Evolutionary conservation across 2,329 filamentous ascomycete species (phyloP).

Genomic region (Didymella segeticola): DNA sequence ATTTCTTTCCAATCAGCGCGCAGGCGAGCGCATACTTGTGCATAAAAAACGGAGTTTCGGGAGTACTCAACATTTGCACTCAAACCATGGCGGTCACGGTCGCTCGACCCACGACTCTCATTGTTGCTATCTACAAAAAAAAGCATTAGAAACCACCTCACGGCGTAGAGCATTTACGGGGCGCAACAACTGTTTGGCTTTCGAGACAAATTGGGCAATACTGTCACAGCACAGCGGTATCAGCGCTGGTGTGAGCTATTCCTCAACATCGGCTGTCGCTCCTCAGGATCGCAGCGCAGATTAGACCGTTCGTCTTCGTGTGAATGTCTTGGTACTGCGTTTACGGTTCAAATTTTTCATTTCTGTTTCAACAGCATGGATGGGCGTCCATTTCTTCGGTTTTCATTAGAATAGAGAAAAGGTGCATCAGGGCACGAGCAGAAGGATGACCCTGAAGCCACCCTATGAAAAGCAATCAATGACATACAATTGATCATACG

Average conservation of each 20-base stretch:
- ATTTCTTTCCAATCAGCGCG: slow-evolving; percentile 24
- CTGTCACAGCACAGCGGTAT: slow-evolving; percentile 20
- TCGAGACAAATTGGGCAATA: slow-evolving; percentile 18
- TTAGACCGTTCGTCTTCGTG: slow-evolving; percentile 27
- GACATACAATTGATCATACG: slow-evolving; percentile 20
- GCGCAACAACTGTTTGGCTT: slow-evolving; percentile 33
- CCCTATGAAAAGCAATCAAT: slow-evolving; percentile 23
- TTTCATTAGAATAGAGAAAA: slow-evolving; percentile 19
- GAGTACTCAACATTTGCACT: slow-evolving; percentile 20
- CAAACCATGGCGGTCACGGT: slow-evolving; percentile 26
- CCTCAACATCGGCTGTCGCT: slow-evolving; percentile 27
- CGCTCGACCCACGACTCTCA: slow-evolving; percentile 30
- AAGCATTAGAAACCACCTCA: slow-evolving; percentile 47
- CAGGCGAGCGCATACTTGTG: slow-evolving; percentile 26
- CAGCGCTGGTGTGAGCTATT: slow-evolving; percentile 17
- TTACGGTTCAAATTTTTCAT: slow-evolving; percentile 1
- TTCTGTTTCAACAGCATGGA: slow-evolving; percentile 16
- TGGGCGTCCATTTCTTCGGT: slow-evolving; percentile 7
- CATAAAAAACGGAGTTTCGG: slow-evolving; percentile 41
- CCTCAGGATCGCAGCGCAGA: slow-evolving; percentile 28
- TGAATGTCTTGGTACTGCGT: slow-evolving; percentile 16
- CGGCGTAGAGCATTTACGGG: slow-evolving; percentile 42
- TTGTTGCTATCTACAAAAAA: slow-evolving; percentile 31
- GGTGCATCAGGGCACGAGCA: slow-evolving; percentile 14
- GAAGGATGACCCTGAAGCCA: slow-evolving; percentile 2